Percentiles rank a stretch among this genome's conserved stretches.
Evolutionary conservation across 192 early-diverging fungal genomes (phyloP).

Genomic region (Chytriomyces sp.): DNA sequence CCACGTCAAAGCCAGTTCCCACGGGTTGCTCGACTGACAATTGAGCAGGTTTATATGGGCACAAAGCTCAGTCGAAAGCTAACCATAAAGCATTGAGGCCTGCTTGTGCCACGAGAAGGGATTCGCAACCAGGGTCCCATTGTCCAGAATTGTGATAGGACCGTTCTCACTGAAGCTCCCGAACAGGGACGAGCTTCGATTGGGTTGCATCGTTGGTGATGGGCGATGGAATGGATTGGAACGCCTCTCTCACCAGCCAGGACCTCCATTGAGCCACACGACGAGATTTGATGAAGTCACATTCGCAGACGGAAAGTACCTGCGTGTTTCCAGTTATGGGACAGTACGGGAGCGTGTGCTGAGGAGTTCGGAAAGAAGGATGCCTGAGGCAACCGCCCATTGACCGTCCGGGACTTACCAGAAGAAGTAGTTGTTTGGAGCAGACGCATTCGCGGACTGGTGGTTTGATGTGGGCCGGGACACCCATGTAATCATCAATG

Average conservation of each 20-base stretch:
- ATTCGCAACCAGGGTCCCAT: slow-evolving; percentile 51
- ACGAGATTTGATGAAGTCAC: neutral
- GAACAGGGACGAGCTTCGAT: slow-evolving; percentile 25
- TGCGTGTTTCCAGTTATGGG: neutral
- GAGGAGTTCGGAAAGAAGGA: neutral
- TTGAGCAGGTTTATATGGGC: neutral
- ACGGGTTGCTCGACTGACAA: slow-evolving; percentile 66
- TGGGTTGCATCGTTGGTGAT: neutral
- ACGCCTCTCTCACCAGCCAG: slow-evolving; percentile 1
- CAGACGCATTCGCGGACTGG: neutral
- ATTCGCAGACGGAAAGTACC: neutral
- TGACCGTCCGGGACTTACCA: too few relatives aligned
- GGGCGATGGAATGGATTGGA: neutral
- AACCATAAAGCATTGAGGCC: slow-evolving; percentile 63
- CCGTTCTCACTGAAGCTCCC: slow-evolving; percentile 34
- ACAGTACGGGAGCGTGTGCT: neutral
- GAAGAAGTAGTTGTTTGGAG: neutral
- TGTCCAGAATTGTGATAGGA: slow-evolving; percentile 67
- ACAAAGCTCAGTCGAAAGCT: neutral
- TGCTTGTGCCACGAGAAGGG: slow-evolving; percentile 65
- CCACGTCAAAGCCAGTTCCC: slow-evolving; percentile 56
- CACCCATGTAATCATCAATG: too few relatives aligned
- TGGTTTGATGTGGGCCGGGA: neutral
- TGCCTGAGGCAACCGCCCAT: neutral
- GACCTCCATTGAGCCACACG: slow-evolving; percentile 20